Evolutionary conservation across 768 basidiomycete genomes (phyloP), one percentile per base, ranked within the genome.

Genomic region (Exidia glandulosa): DNA sequence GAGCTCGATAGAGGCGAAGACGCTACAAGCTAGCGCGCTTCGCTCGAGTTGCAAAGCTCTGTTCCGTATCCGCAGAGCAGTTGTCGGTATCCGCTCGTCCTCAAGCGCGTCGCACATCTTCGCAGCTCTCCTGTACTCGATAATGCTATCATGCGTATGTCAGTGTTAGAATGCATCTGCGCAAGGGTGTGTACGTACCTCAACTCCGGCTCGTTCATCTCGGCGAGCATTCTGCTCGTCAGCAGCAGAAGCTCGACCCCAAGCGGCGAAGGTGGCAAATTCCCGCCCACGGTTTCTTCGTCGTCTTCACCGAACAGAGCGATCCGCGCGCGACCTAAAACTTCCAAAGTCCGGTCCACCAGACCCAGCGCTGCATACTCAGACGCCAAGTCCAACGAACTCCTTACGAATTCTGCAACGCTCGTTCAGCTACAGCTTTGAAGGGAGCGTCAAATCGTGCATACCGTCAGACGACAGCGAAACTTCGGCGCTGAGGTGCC

Each of bases 311-410:
- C 73, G n/a, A 67, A 72, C 10, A 84, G 72, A 3, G 75, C 63
- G 32, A 72, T 75, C 14, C 83, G 71, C 1, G 79, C 78, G 33
- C 81, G 81, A n/a, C 71, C 77, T 66, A 90, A 88, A 23, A 95
- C 78, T 2, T 73, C 66, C 1, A 74, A 76, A 0, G 93, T 92
- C 36, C 86, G 81, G 57, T 81, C 81, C 2, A 74, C 71, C 69
- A 87, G 90, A 2, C 94, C 94, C 1, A 97, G 77, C 34, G 79
- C 81, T 50, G 84, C 74, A 65, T 94, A 93, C 68, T 94, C 90
- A 59, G 83, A 78, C 0, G 88, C 94, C 5, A 95, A 79, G 47
- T 86, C 82, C 1, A 85, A 73, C 2, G 88, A 93, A 1, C 81
- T 73, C 1, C 71, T 70, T 23, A 88, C 75, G 67, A 83, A 90